Base-by-base conservation (phyloP, 2,329 filamentous ascomycete species). In the Pezicula carpinea region DNA sequence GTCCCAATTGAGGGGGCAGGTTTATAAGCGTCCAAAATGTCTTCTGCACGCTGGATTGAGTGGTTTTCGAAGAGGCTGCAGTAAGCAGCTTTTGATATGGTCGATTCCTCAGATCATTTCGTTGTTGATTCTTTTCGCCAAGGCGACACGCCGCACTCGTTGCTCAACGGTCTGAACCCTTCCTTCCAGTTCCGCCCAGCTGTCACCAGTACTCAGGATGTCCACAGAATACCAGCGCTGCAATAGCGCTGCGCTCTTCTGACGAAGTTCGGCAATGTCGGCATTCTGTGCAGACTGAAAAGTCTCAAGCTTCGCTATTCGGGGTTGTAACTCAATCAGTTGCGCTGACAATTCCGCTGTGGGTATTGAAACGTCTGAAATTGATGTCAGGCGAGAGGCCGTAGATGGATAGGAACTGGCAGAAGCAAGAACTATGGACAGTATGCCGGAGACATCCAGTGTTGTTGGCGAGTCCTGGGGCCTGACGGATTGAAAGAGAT, bases 321-420 rank as follows among this genome's bases (percentile, higher is more conserved):
- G 56, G 7, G 62, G 62, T 44, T 61, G 57, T 1, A 63, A 48
- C 13, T 59, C 50, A 35, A 64, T 64, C n/a, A 65, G 54, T 41
- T 62, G 56, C 1, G 58, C 48, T 2, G 63, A 64, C 14, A 58
- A 51, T 15, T 60, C 56, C 7, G 60, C 53, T 7, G 58, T 44
- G 7, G 63, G 62, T 13, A 64, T 52, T 5, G 62, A 59, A 14
- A 59, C 53, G 43, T 65, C 63, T 17, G 54, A 47, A 21, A 64
- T 58, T 1, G 62, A 64, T 4, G 57, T 65, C 15, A 65, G 48
- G 22, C 58, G 55, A 18, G 62, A 64, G n/a, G 61, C 62, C 1
- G 62, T 63, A 2, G 56, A 54, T 1, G 60, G 59, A 43, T 61
- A 65, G 18, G 61, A 55, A 44, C 56, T 62, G 5, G 63, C 62